Evolutionary conservation across 1,284 basidiomycete species (phyloP).

Genomic region (Ganoderma leucocontextum): DNA sequence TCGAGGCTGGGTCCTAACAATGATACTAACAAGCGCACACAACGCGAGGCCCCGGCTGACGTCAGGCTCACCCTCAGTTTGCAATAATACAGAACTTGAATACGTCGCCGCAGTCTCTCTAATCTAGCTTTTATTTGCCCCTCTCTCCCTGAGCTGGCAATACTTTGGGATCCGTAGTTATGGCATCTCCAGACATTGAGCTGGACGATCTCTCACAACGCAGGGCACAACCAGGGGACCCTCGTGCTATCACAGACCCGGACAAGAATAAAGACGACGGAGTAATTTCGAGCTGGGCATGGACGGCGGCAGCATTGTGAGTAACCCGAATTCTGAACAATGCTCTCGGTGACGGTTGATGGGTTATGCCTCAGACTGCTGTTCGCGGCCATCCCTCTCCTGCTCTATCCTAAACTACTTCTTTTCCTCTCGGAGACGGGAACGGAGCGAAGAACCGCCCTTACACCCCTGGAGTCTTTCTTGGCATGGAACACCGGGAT

Average conservation of each 20-base stretch:
- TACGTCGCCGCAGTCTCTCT: constrained; percentile 1
- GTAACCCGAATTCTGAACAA: neutral
- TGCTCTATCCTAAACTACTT: constrained; percentile 65
- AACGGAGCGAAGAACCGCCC: constrained; percentile 48
- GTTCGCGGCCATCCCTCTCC: constrained; percentile 53
- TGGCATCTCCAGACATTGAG: constrained; percentile 36
- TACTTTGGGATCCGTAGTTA: neutral
- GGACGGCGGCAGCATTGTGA: constrained; percentile 52
- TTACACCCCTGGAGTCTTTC: constrained; percentile 74
- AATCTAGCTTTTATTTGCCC: neutral
- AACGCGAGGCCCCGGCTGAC: constrained; percentile 12
- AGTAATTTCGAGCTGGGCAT: constrained; percentile 54
- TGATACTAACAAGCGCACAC: too few relatives aligned
- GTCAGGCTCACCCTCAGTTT: constrained; percentile 8
- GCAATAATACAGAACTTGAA: neutral
- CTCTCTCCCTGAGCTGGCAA: neutral
- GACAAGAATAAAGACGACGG: constrained; percentile 31
- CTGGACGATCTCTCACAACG: constrained; percentile 41
- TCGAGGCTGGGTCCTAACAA: too few relatives aligned
- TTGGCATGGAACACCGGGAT: constrained; percentile 70
- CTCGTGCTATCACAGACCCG: neutral
- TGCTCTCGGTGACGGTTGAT: neutral
- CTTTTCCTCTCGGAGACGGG: constrained; percentile 63
- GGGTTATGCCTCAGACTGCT: constrained; percentile 45
- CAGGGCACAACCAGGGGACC: constrained; percentile 1